These are phyloP conservation scores for Aspergillus persii DNA, from an alignment of 2,329 filamentous ascomycete species.

Conservation along the genomic window DNA sequence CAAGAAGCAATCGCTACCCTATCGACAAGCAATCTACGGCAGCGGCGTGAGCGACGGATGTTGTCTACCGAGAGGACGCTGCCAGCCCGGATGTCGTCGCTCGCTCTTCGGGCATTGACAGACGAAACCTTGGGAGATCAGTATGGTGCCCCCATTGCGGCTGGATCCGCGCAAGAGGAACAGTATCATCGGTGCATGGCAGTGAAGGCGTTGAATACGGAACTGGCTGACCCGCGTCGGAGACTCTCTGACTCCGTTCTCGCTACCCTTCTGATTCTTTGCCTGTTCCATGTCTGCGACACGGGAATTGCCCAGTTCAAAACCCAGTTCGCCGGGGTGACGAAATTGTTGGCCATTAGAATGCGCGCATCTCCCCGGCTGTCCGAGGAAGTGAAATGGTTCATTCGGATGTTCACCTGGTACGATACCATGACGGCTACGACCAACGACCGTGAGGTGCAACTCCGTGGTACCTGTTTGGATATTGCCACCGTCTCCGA, in stretches of 20 bases:
- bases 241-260: conserved; percentile 83
- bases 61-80: conserved; percentile 53
- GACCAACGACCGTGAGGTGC: conserved; percentile 86
- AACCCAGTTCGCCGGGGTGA: conserved; percentile 88
- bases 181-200: conserved; percentile 81
- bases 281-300: conserved; percentile 90
- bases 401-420: conserved; percentile 89
- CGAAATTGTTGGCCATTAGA: conserved; percentile 80
- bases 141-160: conserved; percentile 45
- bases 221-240: conserved; percentile 72
- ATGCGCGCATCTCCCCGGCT: conserved; percentile 59
- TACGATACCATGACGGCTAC: conserved; percentile 91
- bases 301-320: conserved; percentile 91
- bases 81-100: conserved; percentile 49
- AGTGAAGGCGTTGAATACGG: conserved; percentile 77
- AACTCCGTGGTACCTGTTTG: conserved; percentile 64
- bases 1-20: conserved; percentile 90
- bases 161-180: conserved; percentile 70
- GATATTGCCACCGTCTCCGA: conserved; percentile 63
- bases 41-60: conserved; percentile 62
- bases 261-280: conserved; percentile 81
- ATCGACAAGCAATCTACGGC: conserved; percentile 83
- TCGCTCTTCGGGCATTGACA: conserved; percentile 45
- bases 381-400: conserved; percentile 72
- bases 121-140: conserved; percentile 36